A percentile compares a stretch with the other conserved stretches of the same genome.
These are phyloP conservation scores for Stemphylium beticola DNA, from an alignment of 2,329 filamentous ascomycete genomes.

Conservation along the genomic window DNA sequence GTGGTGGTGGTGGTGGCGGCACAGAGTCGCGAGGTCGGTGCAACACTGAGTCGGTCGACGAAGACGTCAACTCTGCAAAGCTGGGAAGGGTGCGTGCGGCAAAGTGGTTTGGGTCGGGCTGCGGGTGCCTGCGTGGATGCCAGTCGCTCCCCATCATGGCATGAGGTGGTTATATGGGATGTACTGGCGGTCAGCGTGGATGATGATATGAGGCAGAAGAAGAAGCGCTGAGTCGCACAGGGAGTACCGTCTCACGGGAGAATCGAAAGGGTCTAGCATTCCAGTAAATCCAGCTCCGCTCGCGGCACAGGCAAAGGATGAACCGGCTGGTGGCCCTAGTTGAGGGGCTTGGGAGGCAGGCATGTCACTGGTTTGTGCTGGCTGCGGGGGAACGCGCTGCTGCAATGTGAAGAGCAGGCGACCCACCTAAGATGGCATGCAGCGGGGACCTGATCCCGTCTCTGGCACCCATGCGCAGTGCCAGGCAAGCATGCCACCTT, in stretches of 20 bases:
- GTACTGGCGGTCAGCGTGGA: constrained; percentile 8
- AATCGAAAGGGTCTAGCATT: constrained; percentile 16
- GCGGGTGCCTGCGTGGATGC: constrained; percentile 17
- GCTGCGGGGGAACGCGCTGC: constrained; percentile 16
- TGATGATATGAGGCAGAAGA: constrained; percentile 3
- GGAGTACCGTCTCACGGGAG: constrained; percentile 13
- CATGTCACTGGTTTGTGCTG: constrained; percentile 18
- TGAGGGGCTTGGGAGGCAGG: constrained; percentile 11
- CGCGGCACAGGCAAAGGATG: constrained; percentile 8
- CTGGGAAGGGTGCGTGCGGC: constrained; percentile 28
- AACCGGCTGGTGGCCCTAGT: constrained; percentile 15
- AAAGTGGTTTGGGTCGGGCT: constrained; percentile 14
- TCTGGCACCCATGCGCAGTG: constrained; percentile 6
- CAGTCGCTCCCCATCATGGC: constrained; percentile 25
- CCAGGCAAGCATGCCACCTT: not conserved
- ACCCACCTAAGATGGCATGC: constrained; percentile 14
- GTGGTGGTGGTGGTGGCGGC: constrained; percentile 4
- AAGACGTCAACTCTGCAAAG: constrained; percentile 32
- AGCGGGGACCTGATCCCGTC: constrained; percentile 18
- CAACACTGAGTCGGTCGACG: constrained; percentile 22
- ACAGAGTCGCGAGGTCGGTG: constrained; percentile 21
- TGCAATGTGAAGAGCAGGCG: constrained; percentile 16
- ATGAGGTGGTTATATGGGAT: constrained; percentile 8
- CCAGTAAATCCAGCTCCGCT: constrained; percentile 12
- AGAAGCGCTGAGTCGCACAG: constrained; percentile 13